These are phyloP conservation scores for Phytophthora chlamydospora DNA, from an alignment of 352 stramenopile genomes.

Conservation along the genomic window DNA sequence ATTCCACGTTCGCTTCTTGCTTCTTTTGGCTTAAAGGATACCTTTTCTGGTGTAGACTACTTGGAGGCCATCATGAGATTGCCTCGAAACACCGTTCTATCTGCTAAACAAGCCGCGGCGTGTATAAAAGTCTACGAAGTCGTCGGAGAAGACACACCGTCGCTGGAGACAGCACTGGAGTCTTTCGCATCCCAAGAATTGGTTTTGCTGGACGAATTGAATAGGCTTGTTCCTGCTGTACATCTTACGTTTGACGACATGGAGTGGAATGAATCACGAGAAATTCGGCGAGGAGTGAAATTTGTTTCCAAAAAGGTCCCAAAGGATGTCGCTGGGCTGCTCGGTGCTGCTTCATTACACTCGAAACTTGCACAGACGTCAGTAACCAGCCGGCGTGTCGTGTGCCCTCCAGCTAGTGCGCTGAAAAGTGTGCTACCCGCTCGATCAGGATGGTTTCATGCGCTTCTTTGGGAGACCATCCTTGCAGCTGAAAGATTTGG, in stretches of 20 bases:
- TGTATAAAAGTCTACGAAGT: slow-evolving; percentile 62
- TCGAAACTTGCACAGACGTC: slow-evolving; percentile 67
- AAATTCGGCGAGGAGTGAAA: slow-evolving; percentile 48
- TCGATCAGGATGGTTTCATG: slow-evolving; percentile 44
- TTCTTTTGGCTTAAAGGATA: slow-evolving; percentile 58
- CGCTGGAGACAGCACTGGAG: slow-evolving; percentile 30
- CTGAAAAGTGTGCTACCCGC: slow-evolving; percentile 53
- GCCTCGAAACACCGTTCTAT: slow-evolving; percentile 35
- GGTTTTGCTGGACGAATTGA: slow-evolving; percentile 48
- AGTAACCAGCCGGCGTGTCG: slow-evolving; percentile 52
- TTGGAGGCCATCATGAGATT: slow-evolving; percentile 55
- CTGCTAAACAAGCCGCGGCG: slow-evolving; percentile 31
- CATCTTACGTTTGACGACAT: slow-evolving; percentile 76
- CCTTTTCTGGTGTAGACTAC: slow-evolving; percentile 62
- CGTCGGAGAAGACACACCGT: slow-evolving; percentile 36
- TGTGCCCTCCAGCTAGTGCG: slow-evolving; percentile 43
- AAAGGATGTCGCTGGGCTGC: slow-evolving; percentile 44
- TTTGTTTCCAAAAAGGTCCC: slow-evolving; percentile 65
- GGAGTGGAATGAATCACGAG: slow-evolving; percentile 73
- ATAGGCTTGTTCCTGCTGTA: slow-evolving; percentile 38
- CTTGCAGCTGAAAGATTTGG: slow-evolving; percentile 58
- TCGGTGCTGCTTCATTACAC: slow-evolving; percentile 72
- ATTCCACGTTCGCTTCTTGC: slow-evolving; percentile 63
- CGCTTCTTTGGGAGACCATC: slow-evolving; percentile 66
- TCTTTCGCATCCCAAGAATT: slow-evolving; percentile 44